These are phyloP conservation scores for Trichosporon sp. DNA, from an alignment of 1,284 basidiomycete genomes.

Conservation along the genomic window DNA sequence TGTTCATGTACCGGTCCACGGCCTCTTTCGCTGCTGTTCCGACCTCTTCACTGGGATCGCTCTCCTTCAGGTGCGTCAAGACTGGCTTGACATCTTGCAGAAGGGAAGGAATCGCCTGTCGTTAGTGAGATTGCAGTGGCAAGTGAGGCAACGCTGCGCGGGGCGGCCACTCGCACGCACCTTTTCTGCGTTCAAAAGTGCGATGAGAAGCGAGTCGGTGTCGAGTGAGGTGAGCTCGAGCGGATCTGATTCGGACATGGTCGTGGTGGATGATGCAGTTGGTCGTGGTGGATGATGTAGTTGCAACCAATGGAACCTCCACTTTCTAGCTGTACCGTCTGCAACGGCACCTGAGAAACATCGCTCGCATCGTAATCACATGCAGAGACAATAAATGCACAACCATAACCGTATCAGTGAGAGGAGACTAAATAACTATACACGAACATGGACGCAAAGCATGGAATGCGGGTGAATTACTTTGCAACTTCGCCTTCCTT, in stretches of 20 bases:
- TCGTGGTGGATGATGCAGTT: no score
- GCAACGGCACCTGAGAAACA: no score
- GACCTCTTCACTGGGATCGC: constrained; percentile 34
- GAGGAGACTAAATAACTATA: background rate
- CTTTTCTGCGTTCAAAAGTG: constrained; percentile 47
- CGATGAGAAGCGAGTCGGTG: constrained; percentile 44
- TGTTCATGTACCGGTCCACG: constrained; percentile 46
- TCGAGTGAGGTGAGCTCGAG: constrained; percentile 49
- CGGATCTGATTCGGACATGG: constrained; percentile 32
- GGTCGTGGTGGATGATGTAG: background rate
- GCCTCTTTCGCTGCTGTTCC: constrained; percentile 38
- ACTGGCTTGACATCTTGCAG: constrained; percentile 49
- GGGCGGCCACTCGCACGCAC: constrained; percentile 32
- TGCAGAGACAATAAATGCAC: constrained; percentile 16
- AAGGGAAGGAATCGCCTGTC: constrained; percentile 47
- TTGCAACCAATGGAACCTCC: background rate
- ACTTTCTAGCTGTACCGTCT: background rate
- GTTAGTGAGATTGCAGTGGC: background rate
- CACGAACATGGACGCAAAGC: background rate
- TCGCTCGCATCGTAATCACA: background rate
- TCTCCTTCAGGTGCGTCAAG: constrained; percentile 38
- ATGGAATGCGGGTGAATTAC: background rate
- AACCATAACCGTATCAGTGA: background rate
- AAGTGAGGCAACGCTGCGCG: no score
- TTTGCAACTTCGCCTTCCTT: background rate